Evolutionary conservation across 2,329 filamentous ascomycete species (phyloP).

Genomic region (Sporothrix dimorphospora): DNA sequence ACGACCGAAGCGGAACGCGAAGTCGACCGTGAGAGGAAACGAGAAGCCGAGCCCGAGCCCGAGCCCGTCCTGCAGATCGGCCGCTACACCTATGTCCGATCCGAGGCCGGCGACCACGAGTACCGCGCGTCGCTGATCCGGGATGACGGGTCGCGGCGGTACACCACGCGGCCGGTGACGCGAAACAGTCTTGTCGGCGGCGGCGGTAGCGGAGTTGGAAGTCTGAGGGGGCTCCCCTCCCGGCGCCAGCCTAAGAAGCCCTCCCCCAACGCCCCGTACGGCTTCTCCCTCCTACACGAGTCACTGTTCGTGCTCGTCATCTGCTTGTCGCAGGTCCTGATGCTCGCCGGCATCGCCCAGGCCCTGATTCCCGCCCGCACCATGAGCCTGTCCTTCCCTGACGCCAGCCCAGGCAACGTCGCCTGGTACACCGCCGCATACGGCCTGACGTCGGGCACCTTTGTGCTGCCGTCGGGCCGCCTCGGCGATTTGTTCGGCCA

Average conservation of each 20-base stretch:
- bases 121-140: conserved; percentile 31
- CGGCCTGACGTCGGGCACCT: conserved; percentile 58
- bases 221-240: neutral
- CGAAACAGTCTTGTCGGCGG: neutral
- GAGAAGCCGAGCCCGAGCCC: conserved; percentile 24
- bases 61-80: conserved; percentile 36
- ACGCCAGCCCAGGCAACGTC: conserved; percentile 49
- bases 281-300: conserved; percentile 39
- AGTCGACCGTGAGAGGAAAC: neutral
- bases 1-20: neutral
- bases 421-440: conserved; percentile 63
- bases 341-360: conserved; percentile 52
- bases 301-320: conserved; percentile 46
- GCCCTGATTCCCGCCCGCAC: conserved; percentile 53
- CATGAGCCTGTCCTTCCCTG: conserved; percentile 52
- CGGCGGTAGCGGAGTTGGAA: neutral
- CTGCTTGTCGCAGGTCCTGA: conserved; percentile 49
- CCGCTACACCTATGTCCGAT: conserved; percentile 36
- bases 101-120: conserved; percentile 33
- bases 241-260: neutral
- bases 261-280: conserved; percentile 30
- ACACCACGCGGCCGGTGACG: conserved; percentile 20
- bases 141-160: conserved; percentile 28
- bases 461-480: conserved; percentile 60
- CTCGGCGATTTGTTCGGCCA: conserved; percentile 63